Evolutionary conservation across 305 asterid species (phyloP).

Genomic region (Fraxinus ornus): DNA sequence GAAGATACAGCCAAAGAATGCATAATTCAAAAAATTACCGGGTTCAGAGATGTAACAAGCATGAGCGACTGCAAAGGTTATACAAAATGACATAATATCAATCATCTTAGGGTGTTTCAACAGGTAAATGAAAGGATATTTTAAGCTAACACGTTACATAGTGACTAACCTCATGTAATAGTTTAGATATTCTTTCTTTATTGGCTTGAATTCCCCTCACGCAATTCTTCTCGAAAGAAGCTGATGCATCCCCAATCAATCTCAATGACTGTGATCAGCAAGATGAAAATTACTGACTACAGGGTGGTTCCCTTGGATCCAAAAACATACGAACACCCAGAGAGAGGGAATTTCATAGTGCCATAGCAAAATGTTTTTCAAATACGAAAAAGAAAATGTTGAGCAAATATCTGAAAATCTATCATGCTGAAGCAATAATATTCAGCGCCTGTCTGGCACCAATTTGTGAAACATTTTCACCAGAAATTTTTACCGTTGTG

Average conservation of each 20-base stretch:
- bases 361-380: background rate
- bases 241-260: slow-evolving; percentile 91
- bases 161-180: slow-evolving; percentile 78
- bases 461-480: background rate
- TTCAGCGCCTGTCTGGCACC: background rate
- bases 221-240: slow-evolving; percentile 92
- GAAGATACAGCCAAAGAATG: background rate
- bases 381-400: background rate
- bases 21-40: slow-evolving; percentile 48
- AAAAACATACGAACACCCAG: background rate
- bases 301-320: slow-evolving; percentile 11
- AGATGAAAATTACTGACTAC: slow-evolving; percentile 7
- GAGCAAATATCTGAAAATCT: background rate
- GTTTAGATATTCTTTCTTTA: slow-evolving; percentile 71
- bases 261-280: slow-evolving; percentile 59
- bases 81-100: slow-evolving; percentile 16
- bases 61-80: slow-evolving; percentile 80
- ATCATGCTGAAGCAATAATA: background rate
- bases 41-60: slow-evolving; percentile 92
- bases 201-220: slow-evolving; percentile 90
- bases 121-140: slow-evolving; percentile 9
- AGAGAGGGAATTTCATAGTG: background rate
- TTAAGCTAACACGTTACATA: slow-evolving; percentile 18
- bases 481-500: background rate
- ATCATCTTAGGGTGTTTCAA: slow-evolving; percentile 20